These are phyloP conservation scores for Diplocarpon rosae DNA, from an alignment of 2,329 filamentous ascomycete species.

Conservation along the genomic window DNA sequence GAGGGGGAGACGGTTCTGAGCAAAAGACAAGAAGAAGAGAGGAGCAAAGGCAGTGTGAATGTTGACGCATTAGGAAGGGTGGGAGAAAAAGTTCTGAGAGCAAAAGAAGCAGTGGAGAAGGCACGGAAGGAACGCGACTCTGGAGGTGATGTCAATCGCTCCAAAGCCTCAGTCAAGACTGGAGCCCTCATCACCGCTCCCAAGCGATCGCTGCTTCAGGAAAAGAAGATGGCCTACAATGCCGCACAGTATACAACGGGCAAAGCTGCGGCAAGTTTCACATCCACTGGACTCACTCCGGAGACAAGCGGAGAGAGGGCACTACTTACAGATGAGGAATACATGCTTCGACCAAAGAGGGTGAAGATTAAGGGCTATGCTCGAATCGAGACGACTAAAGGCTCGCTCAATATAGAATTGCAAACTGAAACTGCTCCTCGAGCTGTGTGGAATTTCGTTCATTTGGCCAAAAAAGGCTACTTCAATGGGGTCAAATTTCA, in stretches of 20 bases:
- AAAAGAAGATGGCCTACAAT: constrained; percentile 62
- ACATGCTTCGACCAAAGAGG: constrained; percentile 83
- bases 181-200: constrained; percentile 26
- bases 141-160: constrained; percentile 45
- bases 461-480: constrained; percentile 78
- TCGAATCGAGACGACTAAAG: constrained; percentile 75
- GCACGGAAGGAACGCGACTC: constrained; percentile 65
- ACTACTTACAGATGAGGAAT: constrained; percentile 84
- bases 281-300: constrained; percentile 84
- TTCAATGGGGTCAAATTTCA: constrained; percentile 81
- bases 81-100: constrained; percentile 73
- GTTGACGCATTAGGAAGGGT: constrained; percentile 66
- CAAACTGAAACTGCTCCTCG: constrained; percentile 84
- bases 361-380: constrained; percentile 88
- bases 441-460: constrained; percentile 95
- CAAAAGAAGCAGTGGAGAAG: constrained; percentile 87
- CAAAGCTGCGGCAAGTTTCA: constrained; percentile 85
- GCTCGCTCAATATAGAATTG: constrained; percentile 78
- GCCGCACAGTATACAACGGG: constrained; percentile 86
- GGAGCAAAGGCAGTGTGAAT: constrained; percentile 62
- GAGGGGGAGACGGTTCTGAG: constrained; percentile 65
- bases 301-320: constrained; percentile 83
- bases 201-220: constrained; percentile 37
- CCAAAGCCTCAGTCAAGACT: constrained; percentile 30
- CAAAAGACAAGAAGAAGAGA: constrained; percentile 58